phyloP scores from a whole-genome alignment of 1,284 basidiomycete species.

The Schizophyllum amplum region DNA sequence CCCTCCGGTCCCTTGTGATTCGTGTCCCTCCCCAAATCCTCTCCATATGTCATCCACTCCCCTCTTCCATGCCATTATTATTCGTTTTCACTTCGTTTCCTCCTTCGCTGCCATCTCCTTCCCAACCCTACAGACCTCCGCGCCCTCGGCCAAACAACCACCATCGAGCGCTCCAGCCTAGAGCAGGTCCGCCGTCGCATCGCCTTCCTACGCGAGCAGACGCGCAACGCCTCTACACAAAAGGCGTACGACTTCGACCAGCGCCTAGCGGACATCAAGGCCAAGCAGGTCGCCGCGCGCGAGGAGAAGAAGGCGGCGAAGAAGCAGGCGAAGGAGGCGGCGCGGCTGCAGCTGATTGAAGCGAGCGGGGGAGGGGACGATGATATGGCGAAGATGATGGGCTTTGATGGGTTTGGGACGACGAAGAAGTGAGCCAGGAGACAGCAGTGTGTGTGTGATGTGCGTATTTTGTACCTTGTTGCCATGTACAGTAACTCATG shows the following conservation, averaged over 20 bases:
- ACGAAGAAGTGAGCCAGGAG: slow-evolving; percentile 51
- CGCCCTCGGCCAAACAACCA: slow-evolving; percentile 89
- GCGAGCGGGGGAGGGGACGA: slow-evolving; percentile 44
- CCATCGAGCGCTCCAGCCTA: slow-evolving; percentile 82
- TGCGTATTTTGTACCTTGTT: background rate
- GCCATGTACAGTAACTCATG: too few relatives aligned
- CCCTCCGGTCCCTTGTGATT: background rate
- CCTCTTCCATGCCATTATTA: slow-evolving; percentile 1
- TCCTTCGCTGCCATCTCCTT: background rate
- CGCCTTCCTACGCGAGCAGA: slow-evolving; percentile 79
- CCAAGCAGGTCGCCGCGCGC: slow-evolving; percentile 55
- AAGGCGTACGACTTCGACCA: slow-evolving; percentile 92
- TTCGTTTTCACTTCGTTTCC: slow-evolving; percentile 3
- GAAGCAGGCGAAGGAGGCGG: slow-evolving; percentile 64
- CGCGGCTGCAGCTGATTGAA: slow-evolving; percentile 53
- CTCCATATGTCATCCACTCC: too few relatives aligned
- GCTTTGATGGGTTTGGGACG: slow-evolving; percentile 85
- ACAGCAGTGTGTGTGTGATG: too few relatives aligned
- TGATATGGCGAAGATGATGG: slow-evolving; percentile 84
- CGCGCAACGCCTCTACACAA: slow-evolving; percentile 68
- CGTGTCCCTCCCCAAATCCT: too few relatives aligned
- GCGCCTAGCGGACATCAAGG: slow-evolving; percentile 78
- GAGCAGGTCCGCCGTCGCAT: slow-evolving; percentile 89
- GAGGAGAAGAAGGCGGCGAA: slow-evolving; percentile 67
- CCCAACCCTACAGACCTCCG: slow-evolving; percentile 61